A percentile compares a stretch with the other conserved stretches of the same genome.
phyloP scores from a whole-genome alignment of 352 stramenopile species.

The Phytopythium chamaehyphon region DNA sequence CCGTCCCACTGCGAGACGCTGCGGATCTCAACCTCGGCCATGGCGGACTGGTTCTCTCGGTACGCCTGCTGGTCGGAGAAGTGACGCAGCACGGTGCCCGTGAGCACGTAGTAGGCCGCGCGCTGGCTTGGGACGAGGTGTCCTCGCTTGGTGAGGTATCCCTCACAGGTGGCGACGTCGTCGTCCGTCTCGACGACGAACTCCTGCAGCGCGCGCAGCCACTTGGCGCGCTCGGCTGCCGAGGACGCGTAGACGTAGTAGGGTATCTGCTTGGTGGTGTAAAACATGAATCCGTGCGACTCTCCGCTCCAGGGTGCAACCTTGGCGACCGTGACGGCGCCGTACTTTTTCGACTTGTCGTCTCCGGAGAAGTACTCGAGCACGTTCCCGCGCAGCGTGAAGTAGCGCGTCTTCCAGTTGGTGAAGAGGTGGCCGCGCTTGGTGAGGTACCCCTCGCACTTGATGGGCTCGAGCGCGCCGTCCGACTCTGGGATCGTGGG shows the following conservation, averaged over 20 bases:
- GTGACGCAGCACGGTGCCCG: slow-evolving; percentile 75
- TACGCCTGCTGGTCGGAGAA: slow-evolving; percentile 83
- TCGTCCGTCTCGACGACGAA: slow-evolving; percentile 85
- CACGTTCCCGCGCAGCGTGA: slow-evolving; percentile 76
- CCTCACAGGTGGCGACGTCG: slow-evolving; percentile 66
- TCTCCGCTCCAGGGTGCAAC: slow-evolving; percentile 83
- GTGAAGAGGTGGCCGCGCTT: slow-evolving; percentile 88
- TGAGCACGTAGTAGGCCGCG: slow-evolving; percentile 84
- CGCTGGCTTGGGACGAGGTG: slow-evolving; percentile 86
- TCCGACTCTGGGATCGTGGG: slow-evolving; percentile 52
- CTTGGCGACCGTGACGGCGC: slow-evolving; percentile 83
- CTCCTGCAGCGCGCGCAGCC: slow-evolving; percentile 79
- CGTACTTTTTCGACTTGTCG: slow-evolving; percentile 83
- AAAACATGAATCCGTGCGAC: slow-evolving; percentile 88
- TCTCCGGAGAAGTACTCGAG: slow-evolving; percentile 84
- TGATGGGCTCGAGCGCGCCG: slow-evolving; percentile 38
- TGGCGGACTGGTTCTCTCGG: slow-evolving; percentile 79
- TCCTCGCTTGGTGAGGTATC: slow-evolving; percentile 81
- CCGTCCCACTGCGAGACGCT: slow-evolving; percentile 76
- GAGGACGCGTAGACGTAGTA: slow-evolving; percentile 89
- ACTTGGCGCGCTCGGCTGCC: slow-evolving; percentile 68
- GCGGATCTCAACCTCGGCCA: slow-evolving; percentile 81
- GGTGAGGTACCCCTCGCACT: slow-evolving; percentile 80
- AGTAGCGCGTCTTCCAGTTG: slow-evolving; percentile 90
- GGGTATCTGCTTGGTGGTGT: slow-evolving; percentile 85